Percentiles rank a stretch among this genome's conserved stretches.
Conservation (phyloP, 257 asterid species). For the Thymus mandschuricus region DNA sequence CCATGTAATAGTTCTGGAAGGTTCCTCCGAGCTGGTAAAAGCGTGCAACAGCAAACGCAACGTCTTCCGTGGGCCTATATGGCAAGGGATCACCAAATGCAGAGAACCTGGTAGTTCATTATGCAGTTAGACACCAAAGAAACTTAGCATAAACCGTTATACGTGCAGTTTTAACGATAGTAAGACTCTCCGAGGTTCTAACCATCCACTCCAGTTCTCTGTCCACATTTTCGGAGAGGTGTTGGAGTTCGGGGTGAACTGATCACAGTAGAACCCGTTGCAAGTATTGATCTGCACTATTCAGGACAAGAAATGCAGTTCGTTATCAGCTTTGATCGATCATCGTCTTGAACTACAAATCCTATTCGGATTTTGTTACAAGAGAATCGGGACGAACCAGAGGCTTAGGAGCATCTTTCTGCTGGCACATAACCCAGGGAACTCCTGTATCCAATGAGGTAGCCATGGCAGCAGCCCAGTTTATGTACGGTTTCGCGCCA, state of each 20-base stretch:
- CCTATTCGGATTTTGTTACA: not conserved
- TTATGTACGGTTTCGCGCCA: constrained; percentile 68
- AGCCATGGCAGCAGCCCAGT: constrained; percentile 96
- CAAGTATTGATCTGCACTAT: constrained; percentile 81
- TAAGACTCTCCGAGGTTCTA: constrained; percentile 17
- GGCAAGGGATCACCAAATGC: constrained; percentile 77
- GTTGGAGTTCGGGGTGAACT: constrained; percentile 81
- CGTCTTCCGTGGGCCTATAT: constrained; percentile 80
- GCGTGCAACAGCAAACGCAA: constrained; percentile 90
- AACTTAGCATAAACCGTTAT: not conserved
- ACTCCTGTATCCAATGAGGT: constrained; percentile 77
- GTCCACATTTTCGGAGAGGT: constrained; percentile 93
- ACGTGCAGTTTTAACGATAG: constrained; percentile 14
- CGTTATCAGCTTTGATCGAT: not conserved
- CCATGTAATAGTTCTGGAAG: constrained; percentile 96
- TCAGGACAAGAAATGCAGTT: constrained; percentile 12
- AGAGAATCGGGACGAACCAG: constrained; percentile 47
- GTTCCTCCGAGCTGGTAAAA: constrained; percentile 94
- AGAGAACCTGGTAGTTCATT: constrained; percentile 59
- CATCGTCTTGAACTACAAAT: not conserved
- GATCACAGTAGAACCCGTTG: constrained; percentile 94
- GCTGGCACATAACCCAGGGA: constrained; percentile 99
- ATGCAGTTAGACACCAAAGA: constrained; percentile 3
- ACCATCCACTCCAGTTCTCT: constrained; percentile 99
- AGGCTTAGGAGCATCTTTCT: constrained; percentile 85